Evolutionary conservation across 2,329 filamentous ascomycete species (phyloP), one percentile per base, ranked within the genome.

Genomic region (Apiospora rasikravindrae): DNA sequence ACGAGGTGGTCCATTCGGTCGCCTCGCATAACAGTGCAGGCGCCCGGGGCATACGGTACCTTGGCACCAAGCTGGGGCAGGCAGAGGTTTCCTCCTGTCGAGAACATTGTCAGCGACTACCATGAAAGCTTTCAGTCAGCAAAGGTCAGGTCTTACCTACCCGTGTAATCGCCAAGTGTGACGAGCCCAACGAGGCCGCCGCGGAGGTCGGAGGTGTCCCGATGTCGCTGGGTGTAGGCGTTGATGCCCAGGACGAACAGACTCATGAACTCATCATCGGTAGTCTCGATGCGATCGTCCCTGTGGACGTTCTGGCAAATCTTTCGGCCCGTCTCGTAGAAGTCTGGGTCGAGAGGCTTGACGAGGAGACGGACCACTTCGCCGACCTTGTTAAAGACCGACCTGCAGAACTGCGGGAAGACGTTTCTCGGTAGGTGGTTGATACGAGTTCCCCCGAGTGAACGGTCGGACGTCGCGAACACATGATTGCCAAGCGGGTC

Each of bases 1-100:
- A 74, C 72, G 24, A 73, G 61, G 45, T 75, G 73, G 33, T 74
- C 71, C 40, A 74, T 51, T 4, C 33, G 67, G 5, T 66, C 69
- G 14, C 70, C 72, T 5, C 73, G 72, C 8, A 75, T 57, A 29
- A 75, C 47, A 16, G 69, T 42, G 29, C 69, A 75, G n/a, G 73
- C 69, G 7, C 73, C 73, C 24, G 72, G 69, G 4, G 40, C 42
- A 64, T 74, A 75, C 10, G 67, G 67, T 3, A 74, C 71, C 22
- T 73, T 73, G 44, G 73, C 1, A 24, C 67, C 69, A 5, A 75
- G 70, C 26, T 73, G 69, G 2, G 74, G 73, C 2, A 72, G 4
- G 37, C 72, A 73, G 3, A 74, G 71, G 51, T 49, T 67, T 71
- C 69, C 72, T 44, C 40, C 42, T 61, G 16, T 16, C 1, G 16